These are phyloP conservation scores for Aspergillus homomorphus DNA, from an alignment of 495 filamentous ascomycete species.

Conservation along the genomic window DNA sequence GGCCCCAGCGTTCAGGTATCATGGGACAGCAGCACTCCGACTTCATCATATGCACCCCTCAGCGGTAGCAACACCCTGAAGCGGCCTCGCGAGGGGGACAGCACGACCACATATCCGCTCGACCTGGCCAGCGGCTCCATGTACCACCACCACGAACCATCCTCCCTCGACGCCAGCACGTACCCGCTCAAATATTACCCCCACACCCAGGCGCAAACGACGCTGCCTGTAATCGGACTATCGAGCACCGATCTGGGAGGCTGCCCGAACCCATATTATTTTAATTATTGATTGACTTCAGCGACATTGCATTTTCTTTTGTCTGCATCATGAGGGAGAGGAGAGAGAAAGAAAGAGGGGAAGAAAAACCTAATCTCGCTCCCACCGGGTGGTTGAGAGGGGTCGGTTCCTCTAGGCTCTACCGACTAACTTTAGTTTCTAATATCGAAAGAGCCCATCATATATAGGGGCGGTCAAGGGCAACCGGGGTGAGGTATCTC, in stretches of 20 bases:
- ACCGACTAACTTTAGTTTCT: background rate
- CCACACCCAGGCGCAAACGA: slow-evolving; percentile 11
- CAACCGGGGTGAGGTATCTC: too few relatives aligned
- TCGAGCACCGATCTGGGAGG: slow-evolving; percentile 18
- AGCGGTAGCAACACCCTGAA: slow-evolving; percentile 7
- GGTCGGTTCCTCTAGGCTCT: too few relatives aligned
- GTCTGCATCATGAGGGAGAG: too few relatives aligned
- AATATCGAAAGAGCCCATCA: background rate
- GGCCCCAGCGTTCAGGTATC: background rate
- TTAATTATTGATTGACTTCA: slow-evolving; percentile 17
- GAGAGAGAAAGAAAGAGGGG: background rate
- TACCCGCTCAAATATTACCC: slow-evolving; percentile 25
- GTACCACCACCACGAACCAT: slow-evolving; percentile 17
- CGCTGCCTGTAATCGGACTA: slow-evolving; percentile 16
- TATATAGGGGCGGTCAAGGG: background rate
- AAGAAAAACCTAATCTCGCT: background rate
- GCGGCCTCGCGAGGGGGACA: slow-evolving; percentile 23
- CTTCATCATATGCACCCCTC: slow-evolving; percentile 12
- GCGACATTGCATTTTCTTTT: too few relatives aligned
- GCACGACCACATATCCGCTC: slow-evolving; percentile 14
- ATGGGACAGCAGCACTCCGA: slow-evolving; percentile 8
- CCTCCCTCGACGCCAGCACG: slow-evolving; percentile 17
- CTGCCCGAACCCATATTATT: slow-evolving; percentile 33
- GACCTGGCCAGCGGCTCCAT: slow-evolving; percentile 18
- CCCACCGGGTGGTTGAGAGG: background rate